These are phyloP conservation scores for Lentinula aciculospora DNA, from an alignment of 768 basidiomycete genomes.

Conservation along the genomic window DNA sequence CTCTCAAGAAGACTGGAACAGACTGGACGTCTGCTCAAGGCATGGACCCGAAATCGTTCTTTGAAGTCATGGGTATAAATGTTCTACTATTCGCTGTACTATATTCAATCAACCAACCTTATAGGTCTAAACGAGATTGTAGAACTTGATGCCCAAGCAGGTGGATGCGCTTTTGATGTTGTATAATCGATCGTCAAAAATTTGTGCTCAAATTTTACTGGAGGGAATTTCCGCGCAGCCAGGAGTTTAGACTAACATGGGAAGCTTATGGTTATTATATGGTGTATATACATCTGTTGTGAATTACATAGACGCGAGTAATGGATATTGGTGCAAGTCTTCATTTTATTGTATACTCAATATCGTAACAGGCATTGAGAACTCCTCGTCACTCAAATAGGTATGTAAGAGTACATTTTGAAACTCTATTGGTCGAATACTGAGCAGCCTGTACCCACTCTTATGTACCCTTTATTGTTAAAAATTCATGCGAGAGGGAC, in stretches of 20 bases:
- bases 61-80: slow-evolving; percentile 64
- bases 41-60: slow-evolving; percentile 77
- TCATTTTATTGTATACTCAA: too few relatives aligned
- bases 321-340: slow-evolving; percentile 10
- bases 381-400: too few relatives aligned
- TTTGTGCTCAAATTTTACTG: too few relatives aligned
- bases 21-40: slow-evolving; percentile 55
- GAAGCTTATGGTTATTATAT: neutral
- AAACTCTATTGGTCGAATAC: too few relatives aligned
- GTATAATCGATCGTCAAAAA: slow-evolving; percentile 18
- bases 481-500: too few relatives aligned
- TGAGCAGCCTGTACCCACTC: too few relatives aligned
- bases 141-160: slow-evolving; percentile 49
- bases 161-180: slow-evolving; percentile 51
- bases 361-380: too few relatives aligned
- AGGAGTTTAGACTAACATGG: too few relatives aligned
- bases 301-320: neutral
- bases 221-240: too few relatives aligned
- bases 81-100: neutral
- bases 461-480: too few relatives aligned
- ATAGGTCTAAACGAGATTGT: slow-evolving; percentile 50
- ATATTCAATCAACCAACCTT: neutral
- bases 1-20: slow-evolving; percentile 72
- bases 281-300: neutral
- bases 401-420: too few relatives aligned